phyloP scores from a whole-genome alignment of 2,329 filamentous ascomycete species.

The Ceratocystis variospora region DNA sequence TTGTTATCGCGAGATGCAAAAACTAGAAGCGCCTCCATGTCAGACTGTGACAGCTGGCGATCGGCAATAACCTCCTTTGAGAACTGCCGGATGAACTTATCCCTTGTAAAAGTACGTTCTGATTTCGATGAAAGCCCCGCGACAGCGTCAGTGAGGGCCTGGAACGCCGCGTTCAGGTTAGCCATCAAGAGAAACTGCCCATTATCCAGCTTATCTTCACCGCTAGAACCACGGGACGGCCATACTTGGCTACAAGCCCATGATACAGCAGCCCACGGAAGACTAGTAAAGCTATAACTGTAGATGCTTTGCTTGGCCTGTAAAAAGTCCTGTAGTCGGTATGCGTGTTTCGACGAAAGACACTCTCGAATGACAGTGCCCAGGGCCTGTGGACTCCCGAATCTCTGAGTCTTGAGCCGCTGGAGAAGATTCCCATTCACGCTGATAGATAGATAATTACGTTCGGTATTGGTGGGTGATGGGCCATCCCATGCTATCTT shows the following conservation, averaged over 20 bases:
- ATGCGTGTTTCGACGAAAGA: conserved; percentile 51
- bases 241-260: conserved; percentile 66
- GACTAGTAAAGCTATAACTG: conserved; percentile 48
- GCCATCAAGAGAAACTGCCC: conserved; percentile 53
- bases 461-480: conserved; percentile 30
- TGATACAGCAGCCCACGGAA: conserved; percentile 55
- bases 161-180: conserved; percentile 47
- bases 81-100: conserved; percentile 49
- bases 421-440: conserved; percentile 51
- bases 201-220: conserved; percentile 42
- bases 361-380: conserved; percentile 67
- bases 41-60: conserved; percentile 42
- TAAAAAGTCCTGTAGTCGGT: conserved; percentile 58
- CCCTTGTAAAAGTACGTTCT: conserved; percentile 53
- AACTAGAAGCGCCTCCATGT: conserved; percentile 55
- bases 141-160: conserved; percentile 37
- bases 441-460: conserved; percentile 39
- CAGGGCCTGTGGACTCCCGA: conserved; percentile 67
- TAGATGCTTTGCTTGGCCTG: conserved; percentile 56
- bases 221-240: conserved; percentile 35
- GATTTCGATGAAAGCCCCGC: conserved; percentile 37
- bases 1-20: conserved; percentile 56
- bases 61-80: conserved; percentile 37
- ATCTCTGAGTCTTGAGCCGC: conserved; percentile 61
- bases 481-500: conserved; percentile 51